Percentiles rank a stretch among this genome's conserved stretches.
Conservation (phyloP, 805 yeast genomes). For the Yamadazyma insecticola region DNA sequence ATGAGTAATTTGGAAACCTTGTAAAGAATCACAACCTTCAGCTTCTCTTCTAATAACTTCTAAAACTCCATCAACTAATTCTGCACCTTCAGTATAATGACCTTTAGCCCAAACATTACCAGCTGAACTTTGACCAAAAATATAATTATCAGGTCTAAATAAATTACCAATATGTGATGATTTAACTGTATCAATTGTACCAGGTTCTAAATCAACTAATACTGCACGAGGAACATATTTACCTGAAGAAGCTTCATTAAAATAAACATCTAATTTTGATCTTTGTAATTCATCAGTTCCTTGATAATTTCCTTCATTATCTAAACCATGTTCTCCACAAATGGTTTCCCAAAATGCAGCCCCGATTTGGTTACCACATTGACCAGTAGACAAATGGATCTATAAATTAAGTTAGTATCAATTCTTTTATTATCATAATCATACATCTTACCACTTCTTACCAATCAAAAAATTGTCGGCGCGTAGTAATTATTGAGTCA, state of each 20-base stretch:
- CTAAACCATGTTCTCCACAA: slow-evolving; percentile 84
- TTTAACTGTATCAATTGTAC: slow-evolving; percentile 82
- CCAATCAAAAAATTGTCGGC: too few species aligned
- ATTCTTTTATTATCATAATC: neutral
- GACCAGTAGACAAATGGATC: slow-evolving; percentile 97
- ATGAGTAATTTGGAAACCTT: slow-evolving; percentile 83
- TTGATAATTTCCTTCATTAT: slow-evolving; percentile 67
- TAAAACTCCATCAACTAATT: slow-evolving; percentile 82
- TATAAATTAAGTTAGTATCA: slow-evolving; percentile 20
- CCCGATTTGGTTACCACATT: slow-evolving; percentile 98
- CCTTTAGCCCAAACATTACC: slow-evolving; percentile 98
- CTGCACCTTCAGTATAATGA: slow-evolving; percentile 95
- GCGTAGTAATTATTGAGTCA: too few species aligned
- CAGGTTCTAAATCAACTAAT: slow-evolving; percentile 90
- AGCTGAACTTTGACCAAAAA: slow-evolving; percentile 87
- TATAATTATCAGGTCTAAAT: slow-evolving; percentile 88
- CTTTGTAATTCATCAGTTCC: slow-evolving; percentile 42
- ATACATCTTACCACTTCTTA: neutral
- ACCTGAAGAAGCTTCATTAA: slow-evolving; percentile 80
- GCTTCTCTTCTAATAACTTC: slow-evolving; percentile 92
- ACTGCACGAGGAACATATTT: slow-evolving; percentile 94
- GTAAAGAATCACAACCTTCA: slow-evolving; percentile 86
- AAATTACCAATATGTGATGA: slow-evolving; percentile 77
- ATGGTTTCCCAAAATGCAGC: slow-evolving; percentile 93
- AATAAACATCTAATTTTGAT: slow-evolving; percentile 72